Base-by-base conservation (phyloP, 2,329 filamentous ascomycete species). In the Paracamarosporium sp. region DNA sequence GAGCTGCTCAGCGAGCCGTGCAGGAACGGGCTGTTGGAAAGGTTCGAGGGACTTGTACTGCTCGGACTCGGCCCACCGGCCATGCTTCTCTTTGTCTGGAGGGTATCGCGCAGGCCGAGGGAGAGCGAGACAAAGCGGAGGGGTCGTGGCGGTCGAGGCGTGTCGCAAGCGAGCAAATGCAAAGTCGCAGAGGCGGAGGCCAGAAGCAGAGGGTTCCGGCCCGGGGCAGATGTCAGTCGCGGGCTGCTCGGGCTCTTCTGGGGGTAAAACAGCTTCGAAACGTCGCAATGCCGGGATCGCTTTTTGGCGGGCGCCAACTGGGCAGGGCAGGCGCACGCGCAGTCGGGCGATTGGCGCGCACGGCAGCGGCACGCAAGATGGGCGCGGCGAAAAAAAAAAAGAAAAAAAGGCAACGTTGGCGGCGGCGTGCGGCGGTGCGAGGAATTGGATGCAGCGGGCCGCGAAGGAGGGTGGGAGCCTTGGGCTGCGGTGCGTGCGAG, bases 51-150 rank as follows among this genome's bases (percentile, higher is more conserved):
- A 68, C 75, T 78, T 55, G 74, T 77, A 66, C 73, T 76, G 69
- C 68, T 77, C 60, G 76, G 75, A 69, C 76, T 78, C 64, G 75
- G 76, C 70, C 73, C 72, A 69, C 67, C 69, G 73, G 74, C 73
- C 75, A 77, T 77, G 57, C 56, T 66, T 69, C 69, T 64, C 71
- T 74, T 73, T 72, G 73, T 75, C 62, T 65, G 62, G 58, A 59
- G 56, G 66, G 60, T 69, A 60, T 69, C 55, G 64, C 61, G 58
- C 62, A 57, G 63, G 66, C 46, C 52, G 68, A 68, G n/a, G n/a
- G n/a, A n/a, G 53, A 46, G 59, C 47, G 56, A 60, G 65, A 76
- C 73, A 75, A 75, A 76, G 73, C 67, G 63, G 38, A 43, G 52
- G 57, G 63, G 61, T 45, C 27, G 48, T 28, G 48, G 55, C 55